Base-by-base conservation (phyloP, 1,139 yeast genomes). In the Scheffersomyces cryptocercus region DNA sequence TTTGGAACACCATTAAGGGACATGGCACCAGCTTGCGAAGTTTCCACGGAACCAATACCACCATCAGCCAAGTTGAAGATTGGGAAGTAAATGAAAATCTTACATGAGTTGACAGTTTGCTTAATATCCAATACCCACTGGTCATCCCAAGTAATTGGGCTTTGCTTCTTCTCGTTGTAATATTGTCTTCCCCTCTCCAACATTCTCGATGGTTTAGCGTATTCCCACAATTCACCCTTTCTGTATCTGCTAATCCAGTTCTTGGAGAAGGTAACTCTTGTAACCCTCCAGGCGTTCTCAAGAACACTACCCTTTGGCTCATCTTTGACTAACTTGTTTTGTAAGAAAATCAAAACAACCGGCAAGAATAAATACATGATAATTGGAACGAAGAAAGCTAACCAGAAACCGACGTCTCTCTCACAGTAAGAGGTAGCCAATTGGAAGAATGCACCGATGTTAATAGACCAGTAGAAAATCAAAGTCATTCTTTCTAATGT, bases 381-480 rank as follows among this genome's bases (percentile, higher is more conserved):
- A 43, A 79, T 76, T 36, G 87, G 86, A 35, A 80, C 63, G 52
- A 84, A 68, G 66, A 73, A 87, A 2, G 91, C 93, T 34, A 84
- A 76, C 91, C 91, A 87, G 68, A 79, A 87, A 37, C 91, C 95
- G 50, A 83, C 73, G 49, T 79, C 65, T 61, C 84, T 74, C 53
- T 85, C 93, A 56, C 82, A 67, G 58, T 85, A 84, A 5, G 93
- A 82, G 24, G 95, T 85, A 36, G 91, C 90, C 50, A 88, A 75
- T 47, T 87, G 85, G 48, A 88, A 77, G 54, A 88, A 76, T 8
- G 95, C 83, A 42, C 96, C 96, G 53, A 86, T 68, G 62, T 89
- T 89, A 62, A 88, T 85, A 58, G 88, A 77, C 79, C 88, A 76
- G 67, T 88, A 88, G 66, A 88, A 88, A 32, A 84, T 71, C 73